phyloP scores from a whole-genome alignment of 2,329 filamentous ascomycete genomes.

The Xylariaceae sp. region DNA sequence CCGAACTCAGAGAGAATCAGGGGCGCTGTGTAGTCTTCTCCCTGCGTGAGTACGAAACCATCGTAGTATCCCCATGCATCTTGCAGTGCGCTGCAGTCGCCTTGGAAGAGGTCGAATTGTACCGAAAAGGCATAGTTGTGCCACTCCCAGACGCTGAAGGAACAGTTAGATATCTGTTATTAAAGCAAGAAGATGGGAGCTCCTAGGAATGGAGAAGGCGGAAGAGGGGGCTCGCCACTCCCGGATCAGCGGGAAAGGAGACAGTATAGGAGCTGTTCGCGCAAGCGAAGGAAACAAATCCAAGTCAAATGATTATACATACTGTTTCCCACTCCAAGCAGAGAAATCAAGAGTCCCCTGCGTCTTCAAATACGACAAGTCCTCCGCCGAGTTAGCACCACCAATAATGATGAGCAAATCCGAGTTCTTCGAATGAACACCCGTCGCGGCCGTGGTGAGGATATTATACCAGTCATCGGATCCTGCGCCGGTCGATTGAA shows the following conservation, averaged over 20 bases:
- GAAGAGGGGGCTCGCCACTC: too few species aligned
- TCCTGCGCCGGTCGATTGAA: constrained; percentile 42
- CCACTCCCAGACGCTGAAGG: constrained; percentile 59
- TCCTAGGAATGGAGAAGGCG: too few species aligned
- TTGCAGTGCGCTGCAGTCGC: constrained; percentile 41
- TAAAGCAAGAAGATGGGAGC: too few species aligned
- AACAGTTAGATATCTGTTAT: too few species aligned
- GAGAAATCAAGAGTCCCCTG: constrained; percentile 39
- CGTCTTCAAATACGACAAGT: constrained; percentile 43
- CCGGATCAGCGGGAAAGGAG: too few species aligned
- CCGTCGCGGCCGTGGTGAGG: constrained; percentile 43
- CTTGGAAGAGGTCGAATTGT: constrained; percentile 39
- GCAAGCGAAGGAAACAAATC: too few species aligned
- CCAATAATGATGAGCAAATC: constrained; percentile 52
- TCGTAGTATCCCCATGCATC: constrained; percentile 43
- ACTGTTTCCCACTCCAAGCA: constrained; percentile 47
- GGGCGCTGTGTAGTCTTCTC: constrained; percentile 46
- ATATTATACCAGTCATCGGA: constrained; percentile 49
- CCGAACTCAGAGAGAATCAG: constrained; percentile 59
- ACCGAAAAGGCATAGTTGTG: constrained; percentile 56
- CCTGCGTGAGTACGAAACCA: constrained; percentile 51
- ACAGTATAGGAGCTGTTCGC: too few species aligned
- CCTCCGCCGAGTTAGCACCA: constrained; percentile 50
- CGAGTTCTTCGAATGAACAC: constrained; percentile 49
- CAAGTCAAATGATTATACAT: too few species aligned